phyloP scores from a whole-genome alignment of 2,329 filamentous ascomycete genomes.

The Cryphonectria parasitica region DNA sequence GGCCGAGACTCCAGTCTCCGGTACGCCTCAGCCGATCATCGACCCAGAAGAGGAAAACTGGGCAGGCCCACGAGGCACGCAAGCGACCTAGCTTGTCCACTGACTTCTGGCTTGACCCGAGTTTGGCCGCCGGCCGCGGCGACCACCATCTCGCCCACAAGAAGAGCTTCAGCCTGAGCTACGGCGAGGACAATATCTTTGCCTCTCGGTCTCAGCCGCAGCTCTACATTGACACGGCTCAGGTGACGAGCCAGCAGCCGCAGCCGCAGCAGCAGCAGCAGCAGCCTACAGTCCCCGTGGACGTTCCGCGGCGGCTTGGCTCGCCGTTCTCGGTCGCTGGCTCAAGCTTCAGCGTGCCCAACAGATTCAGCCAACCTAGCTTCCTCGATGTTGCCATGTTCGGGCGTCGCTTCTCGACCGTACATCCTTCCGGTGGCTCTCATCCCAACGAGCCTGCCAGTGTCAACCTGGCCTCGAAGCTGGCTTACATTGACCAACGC shows the following conservation, averaged over 20 bases:
- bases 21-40: conserved; percentile 57
- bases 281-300: conserved; percentile 38
- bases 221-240: conserved; percentile 20
- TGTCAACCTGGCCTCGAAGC: conserved; percentile 52
- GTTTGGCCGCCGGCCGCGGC: conserved; percentile 34
- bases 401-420: conserved; percentile 59
- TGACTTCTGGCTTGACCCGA: conserved; percentile 57
- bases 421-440: conserved; percentile 51
- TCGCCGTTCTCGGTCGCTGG: conserved; percentile 59
- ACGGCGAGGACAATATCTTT: conserved; percentile 23
- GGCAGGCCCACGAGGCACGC: conserved; percentile 54
- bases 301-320: conserved; percentile 54
- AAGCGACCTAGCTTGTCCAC: conserved; percentile 60
- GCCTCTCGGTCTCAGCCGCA: conserved; percentile 20
- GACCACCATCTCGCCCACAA: conserved; percentile 27
- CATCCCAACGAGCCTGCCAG: conserved; percentile 41
- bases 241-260: conserved; percentile 30
- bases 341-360: conserved; percentile 65
- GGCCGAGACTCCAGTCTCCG: conserved; percentile 57
- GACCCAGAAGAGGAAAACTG: conserved; percentile 59
- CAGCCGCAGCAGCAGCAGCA: conserved; percentile 22
- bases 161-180: conserved; percentile 38
- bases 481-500: conserved; percentile 63
- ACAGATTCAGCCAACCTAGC: conserved; percentile 53
- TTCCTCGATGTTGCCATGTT: conserved; percentile 50